Evolutionary conservation across 2,329 filamentous ascomycete species (phyloP).

Genomic region (Cadophora sp.): DNA sequence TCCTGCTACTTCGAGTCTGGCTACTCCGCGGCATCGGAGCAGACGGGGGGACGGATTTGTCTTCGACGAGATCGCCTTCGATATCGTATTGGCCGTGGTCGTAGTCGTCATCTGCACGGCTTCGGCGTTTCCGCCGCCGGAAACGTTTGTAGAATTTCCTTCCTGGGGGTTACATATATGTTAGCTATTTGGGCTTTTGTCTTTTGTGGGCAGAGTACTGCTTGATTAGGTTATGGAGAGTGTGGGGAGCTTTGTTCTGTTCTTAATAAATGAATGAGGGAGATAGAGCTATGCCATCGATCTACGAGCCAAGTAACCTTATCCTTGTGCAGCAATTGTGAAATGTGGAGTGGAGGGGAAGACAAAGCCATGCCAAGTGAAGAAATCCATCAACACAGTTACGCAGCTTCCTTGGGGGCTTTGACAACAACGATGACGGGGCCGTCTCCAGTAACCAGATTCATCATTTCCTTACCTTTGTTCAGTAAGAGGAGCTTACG

Average conservation of each 20-base stretch:
- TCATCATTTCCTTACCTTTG: constrained; percentile 36
- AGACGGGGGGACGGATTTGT: background rate
- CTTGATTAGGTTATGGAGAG: background rate
- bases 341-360: too few species aligned
- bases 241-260: background rate
- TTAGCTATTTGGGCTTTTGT: constrained; percentile 14
- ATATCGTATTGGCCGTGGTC: constrained; percentile 24
- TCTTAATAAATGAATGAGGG: background rate
- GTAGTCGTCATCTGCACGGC: constrained; percentile 9
- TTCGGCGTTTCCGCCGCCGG: constrained; percentile 21
- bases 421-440: background rate
- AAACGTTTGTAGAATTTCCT: constrained; percentile 26
- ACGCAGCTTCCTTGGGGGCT: background rate
- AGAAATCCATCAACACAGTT: background rate
- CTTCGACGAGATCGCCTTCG: constrained; percentile 13
- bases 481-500: constrained; percentile 53
- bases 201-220: background rate
- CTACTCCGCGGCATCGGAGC: constrained; percentile 1
- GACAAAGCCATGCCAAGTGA: background rate
- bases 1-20: constrained; percentile 17
- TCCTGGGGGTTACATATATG: constrained; percentile 13
- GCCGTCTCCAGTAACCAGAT: constrained; percentile 10
- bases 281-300: background rate
- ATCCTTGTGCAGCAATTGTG: background rate
- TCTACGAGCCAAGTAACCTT: constrained; percentile 1